Percentiles rank a stretch among this genome's conserved stretches.
Conservation (phyloP, 805 yeast species). For the Candida wancherniae region DNA sequence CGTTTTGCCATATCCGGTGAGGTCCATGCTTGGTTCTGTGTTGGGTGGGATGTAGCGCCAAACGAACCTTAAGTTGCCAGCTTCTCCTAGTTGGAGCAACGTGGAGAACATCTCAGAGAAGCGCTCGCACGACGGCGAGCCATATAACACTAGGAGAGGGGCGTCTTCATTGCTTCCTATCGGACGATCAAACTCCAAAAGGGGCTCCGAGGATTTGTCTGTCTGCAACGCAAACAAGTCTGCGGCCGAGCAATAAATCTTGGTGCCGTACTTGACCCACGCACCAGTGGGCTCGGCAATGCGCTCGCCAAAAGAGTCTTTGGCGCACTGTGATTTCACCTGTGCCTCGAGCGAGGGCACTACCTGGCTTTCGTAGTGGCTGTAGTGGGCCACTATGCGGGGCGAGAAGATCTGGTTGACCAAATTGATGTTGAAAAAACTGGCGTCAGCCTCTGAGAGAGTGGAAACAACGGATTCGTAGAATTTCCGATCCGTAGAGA, state of each 20-base stretch:
- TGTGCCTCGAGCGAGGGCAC: constrained; percentile 20
- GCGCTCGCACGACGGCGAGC: constrained; percentile 47
- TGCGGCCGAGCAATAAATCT: constrained; percentile 57
- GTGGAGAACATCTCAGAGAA: constrained; percentile 57
- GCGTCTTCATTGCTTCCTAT: constrained; percentile 46
- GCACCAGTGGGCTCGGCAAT: constrained; percentile 24
- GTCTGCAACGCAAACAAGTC: constrained; percentile 79
- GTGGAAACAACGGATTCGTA: constrained; percentile 1
- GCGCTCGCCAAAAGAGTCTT: constrained; percentile 31
- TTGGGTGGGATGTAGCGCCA: constrained; percentile 66
- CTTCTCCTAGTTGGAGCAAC: constrained; percentile 52
- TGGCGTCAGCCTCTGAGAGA: constrained; percentile 6
- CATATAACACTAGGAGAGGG: constrained; percentile 65
- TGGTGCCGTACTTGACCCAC: constrained; percentile 51
- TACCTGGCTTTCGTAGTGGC: constrained; percentile 39
- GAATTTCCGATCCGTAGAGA: constrained; percentile 1
- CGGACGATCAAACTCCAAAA: constrained; percentile 55
- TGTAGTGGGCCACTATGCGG: constrained; percentile 58
- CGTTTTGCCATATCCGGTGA: constrained; percentile 60
- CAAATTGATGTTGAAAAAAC: constrained; percentile 39
- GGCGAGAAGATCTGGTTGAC: constrained; percentile 53
- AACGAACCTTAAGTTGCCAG: constrained; percentile 65
- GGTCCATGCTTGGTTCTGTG: neutral
- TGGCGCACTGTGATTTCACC: constrained; percentile 20
- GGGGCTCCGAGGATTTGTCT: constrained; percentile 9